Base-by-base conservation (phyloP, 805 yeast genomes). In the Pichia heedii region DNA sequence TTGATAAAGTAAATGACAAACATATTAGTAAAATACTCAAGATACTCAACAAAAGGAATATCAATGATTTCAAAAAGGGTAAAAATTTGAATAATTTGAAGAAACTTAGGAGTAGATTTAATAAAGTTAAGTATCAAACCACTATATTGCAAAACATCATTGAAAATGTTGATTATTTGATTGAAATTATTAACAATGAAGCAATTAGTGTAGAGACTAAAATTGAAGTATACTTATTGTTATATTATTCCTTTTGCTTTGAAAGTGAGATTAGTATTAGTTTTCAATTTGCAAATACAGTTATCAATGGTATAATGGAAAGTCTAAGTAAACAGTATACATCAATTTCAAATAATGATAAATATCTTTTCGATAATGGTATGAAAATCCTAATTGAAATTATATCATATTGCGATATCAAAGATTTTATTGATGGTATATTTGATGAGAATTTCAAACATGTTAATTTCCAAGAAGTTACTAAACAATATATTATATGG, bases 401-500 rank as follows among this genome's bases (percentile, higher is more conserved):
- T 10, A 18, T 44, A 15, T n/a, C 16, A 7, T 40, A 39, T 36
- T 13, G 21, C 1, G 37, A 40, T 37, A 21, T 40, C 11, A 39
- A 26, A 11, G 41, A 44, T 33, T 44, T 44, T 20, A 32, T 20
- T 12, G 34, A 22, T 21, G 35, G 22, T 11, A 27, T 44, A 11
- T 44, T 40, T 40, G 36, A 26, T 26, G 11, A 16, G 8, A 24
- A 22, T 27, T 40, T 40, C 16, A 20, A 13, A 18, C 30, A 26
- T 7, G 16, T 44, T 10, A 44, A 44, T 33, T 20, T 32, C 15
- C 18, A 9, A 11, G 32, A 13, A 13, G 19, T 35, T 33, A 20
- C 33, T 15, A 27, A 24, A 8, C 43, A 44, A 34, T 36, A 27
- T 13, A 22, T 44, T n/a, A 13, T 40, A 16, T 39, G 43, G 43